A percentile compares a stretch with the other conserved stretches of the same genome.
These are phyloP conservation scores for Physcomitrellopsis africana DNA, from an alignment of 225 moss, liverwort and hornwort genomes.

Conservation along the genomic window DNA sequence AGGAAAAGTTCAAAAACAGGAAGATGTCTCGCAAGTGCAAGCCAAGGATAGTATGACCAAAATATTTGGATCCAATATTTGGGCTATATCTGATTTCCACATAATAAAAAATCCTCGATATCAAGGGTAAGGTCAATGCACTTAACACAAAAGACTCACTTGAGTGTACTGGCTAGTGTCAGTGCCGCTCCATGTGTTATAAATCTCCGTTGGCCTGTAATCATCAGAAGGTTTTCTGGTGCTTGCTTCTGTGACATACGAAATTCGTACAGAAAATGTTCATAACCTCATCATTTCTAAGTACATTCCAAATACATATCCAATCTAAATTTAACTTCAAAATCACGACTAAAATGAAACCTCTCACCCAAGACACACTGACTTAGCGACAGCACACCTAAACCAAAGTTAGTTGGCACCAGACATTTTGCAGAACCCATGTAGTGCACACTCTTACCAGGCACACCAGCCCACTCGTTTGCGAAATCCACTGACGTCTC, in stretches of 20 bases:
- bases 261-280: slow-evolving; percentile 9
- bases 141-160: slow-evolving; percentile 39
- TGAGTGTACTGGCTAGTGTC: slow-evolving; percentile 19
- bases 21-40: slow-evolving; percentile 9
- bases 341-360: not conserved
- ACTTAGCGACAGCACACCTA: slow-evolving; percentile 31
- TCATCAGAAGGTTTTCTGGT: slow-evolving; percentile 33
- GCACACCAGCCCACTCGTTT: slow-evolving; percentile 29
- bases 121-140: not conserved
- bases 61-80: not conserved
- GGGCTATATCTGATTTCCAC: slow-evolving; percentile 3
- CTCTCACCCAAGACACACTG: not conserved
- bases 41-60: not conserved
- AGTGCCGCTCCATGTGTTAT: slow-evolving; percentile 25
- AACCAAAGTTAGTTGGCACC: slow-evolving; percentile 25
- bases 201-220: slow-evolving; percentile 22
- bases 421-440: slow-evolving; percentile 31
- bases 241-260: slow-evolving; percentile 39
- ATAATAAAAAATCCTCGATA: not conserved
- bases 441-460: slow-evolving; percentile 20
- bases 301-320: slow-evolving; percentile 1
- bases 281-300: not conserved
- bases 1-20: slow-evolving; percentile 13
- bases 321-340: slow-evolving; percentile 8
- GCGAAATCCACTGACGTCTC: slow-evolving; percentile 29